These are phyloP conservation scores for Aspergillus nidulans DNA, from an alignment of 495 filamentous ascomycete genomes.

Conservation along the genomic window DNA sequence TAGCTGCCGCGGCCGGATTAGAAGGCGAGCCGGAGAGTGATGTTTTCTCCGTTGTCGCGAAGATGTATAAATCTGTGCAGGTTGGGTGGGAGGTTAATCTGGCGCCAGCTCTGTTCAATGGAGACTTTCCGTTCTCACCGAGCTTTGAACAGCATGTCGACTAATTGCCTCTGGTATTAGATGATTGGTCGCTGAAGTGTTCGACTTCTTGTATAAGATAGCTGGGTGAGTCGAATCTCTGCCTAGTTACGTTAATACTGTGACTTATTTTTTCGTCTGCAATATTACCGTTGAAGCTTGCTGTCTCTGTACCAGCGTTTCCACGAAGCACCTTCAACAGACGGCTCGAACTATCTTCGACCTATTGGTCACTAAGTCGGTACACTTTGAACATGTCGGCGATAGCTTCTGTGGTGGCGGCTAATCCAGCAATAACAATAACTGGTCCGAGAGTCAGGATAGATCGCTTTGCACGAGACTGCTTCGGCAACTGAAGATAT, in stretches of 20 bases:
- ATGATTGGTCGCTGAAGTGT: no score
- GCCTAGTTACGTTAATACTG: no score
- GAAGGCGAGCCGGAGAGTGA: constrained; percentile 3
- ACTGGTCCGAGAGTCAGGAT: constrained; percentile 24
- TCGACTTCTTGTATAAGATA: no score
- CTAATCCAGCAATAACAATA: constrained; percentile 39
- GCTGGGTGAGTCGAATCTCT: no score
- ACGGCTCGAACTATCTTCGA: constrained; percentile 36
- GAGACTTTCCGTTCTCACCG: not conserved
- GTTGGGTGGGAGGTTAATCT: constrained; percentile 7
- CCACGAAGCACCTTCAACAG: no score
- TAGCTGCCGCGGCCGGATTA: not conserved
- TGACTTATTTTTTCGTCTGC: no score
- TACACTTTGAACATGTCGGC: constrained; percentile 47
- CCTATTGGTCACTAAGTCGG: constrained; percentile 28
- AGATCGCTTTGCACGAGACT: constrained; percentile 10
- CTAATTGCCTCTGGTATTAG: no score
- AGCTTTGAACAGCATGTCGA: constrained; percentile 26
- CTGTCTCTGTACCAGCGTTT: no score
- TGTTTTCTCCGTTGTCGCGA: constrained; percentile 2
- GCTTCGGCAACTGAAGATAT: not conserved
- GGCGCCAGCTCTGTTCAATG: not conserved
- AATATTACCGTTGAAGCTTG: no score
- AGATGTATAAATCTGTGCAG: constrained; percentile 2
- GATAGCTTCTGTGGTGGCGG: constrained; percentile 38